These are phyloP conservation scores for Torulaspora microellipsoides DNA, from an alignment of 805 yeast genomes.

Conservation along the genomic window DNA sequence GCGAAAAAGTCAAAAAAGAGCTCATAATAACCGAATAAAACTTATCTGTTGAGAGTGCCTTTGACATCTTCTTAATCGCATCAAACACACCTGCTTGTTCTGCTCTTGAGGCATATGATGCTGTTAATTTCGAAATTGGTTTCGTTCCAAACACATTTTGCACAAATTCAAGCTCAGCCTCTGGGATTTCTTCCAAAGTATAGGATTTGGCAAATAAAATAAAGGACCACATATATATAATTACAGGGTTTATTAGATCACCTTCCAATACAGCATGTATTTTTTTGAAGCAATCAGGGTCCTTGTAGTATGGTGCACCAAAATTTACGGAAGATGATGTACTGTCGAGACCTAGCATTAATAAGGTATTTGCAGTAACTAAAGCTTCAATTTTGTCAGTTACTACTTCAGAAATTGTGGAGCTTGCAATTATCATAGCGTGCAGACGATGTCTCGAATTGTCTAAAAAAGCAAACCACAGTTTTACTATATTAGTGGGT, in stretches of 20 bases:
- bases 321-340: conserved; percentile 41
- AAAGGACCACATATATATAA: conserved; percentile 65
- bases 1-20: conserved; percentile 34
- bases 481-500: conserved; percentile 32
- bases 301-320: conserved; percentile 39
- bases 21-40: conserved; percentile 45
- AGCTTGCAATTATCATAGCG: conserved; percentile 7
- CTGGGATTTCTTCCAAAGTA: conserved; percentile 40
- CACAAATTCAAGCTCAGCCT: conserved; percentile 15
- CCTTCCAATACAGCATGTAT: conserved; percentile 40
- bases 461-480: conserved; percentile 56
- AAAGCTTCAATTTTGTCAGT: conserved; percentile 41
- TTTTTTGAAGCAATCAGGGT: conserved; percentile 36
- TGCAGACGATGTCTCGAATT: conserved; percentile 5
- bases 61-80: conserved; percentile 40
- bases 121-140: conserved; percentile 16
- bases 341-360: conserved; percentile 54
- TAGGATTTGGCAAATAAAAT: conserved; percentile 49
- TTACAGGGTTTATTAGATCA: conserved; percentile 42
- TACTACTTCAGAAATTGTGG: conserved; percentile 14
- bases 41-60: conserved; percentile 44
- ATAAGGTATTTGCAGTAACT: conserved; percentile 45
- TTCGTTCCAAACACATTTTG: conserved; percentile 12
- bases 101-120: conserved; percentile 37
- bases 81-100: conserved; percentile 43